Evolutionary conservation across 345 rosid species (phyloP).

Genomic region (Rhodamnia argentea): DNA sequence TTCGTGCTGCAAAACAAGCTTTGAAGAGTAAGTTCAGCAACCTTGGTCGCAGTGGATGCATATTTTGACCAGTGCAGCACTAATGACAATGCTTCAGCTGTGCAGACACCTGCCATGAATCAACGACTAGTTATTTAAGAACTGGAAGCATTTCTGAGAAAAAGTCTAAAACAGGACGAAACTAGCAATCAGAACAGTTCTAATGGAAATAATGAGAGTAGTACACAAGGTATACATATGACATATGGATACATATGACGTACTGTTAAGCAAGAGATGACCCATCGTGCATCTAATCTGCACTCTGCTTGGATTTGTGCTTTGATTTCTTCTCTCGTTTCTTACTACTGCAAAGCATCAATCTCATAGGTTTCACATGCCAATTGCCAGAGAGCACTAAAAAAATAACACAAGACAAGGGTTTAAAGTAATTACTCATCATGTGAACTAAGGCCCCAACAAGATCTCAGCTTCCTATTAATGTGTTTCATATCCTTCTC

Average conservation of each 20-base stretch:
- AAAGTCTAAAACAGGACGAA: not conserved
- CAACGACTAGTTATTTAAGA: not conserved
- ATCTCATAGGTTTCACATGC: not conserved
- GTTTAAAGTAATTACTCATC: slow-evolving; percentile 48
- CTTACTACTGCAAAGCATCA: slow-evolving; percentile 35
- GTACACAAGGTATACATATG: not conserved
- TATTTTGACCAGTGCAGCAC: not conserved
- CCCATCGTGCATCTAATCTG: slow-evolving; percentile 31
- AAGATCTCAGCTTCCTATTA: slow-evolving; percentile 80
- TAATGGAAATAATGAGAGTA: not conserved
- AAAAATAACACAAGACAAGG: not conserved
- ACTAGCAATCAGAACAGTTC: not conserved
- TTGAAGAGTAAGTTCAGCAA: not conserved
- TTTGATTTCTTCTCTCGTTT: slow-evolving; percentile 88
- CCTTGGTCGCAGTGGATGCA: not conserved
- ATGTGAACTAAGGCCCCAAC: slow-evolving; percentile 76
- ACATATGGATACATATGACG: not conserved
- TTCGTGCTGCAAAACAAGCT: not conserved
- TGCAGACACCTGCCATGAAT: not conserved
- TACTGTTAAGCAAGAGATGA: slow-evolving; percentile 10
- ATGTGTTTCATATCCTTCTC: slow-evolving; percentile 98
- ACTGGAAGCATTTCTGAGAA: not conserved
- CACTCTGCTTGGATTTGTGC: slow-evolving; percentile 64
- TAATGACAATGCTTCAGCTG: not conserved
- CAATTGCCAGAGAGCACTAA: not conserved